phyloP scores from a whole-genome alignment of 2,329 filamentous ascomycete genomes.

The Calonectria crousiana region DNA sequence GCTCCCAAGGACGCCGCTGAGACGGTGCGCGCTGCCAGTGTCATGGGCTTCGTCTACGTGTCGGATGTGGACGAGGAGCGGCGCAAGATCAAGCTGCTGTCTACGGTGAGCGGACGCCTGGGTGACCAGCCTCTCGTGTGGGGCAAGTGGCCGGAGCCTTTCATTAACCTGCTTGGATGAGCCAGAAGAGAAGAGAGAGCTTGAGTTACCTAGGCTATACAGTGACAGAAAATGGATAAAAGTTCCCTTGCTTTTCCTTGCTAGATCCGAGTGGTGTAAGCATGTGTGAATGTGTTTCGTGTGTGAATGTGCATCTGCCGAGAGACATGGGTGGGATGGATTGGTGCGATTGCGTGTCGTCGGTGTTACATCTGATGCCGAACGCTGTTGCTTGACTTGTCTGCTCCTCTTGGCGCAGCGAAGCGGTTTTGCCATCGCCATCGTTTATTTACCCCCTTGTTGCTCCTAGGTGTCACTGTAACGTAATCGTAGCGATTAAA shows the following conservation, averaged over 20 bases:
- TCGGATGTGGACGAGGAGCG: slow-evolving; percentile 90
- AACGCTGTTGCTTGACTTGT: background rate
- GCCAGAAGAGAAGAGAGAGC: background rate
- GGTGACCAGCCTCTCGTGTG: slow-evolving; percentile 85
- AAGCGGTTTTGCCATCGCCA: background rate
- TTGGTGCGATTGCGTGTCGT: slow-evolving; percentile 8
- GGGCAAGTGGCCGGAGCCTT: slow-evolving; percentile 88
- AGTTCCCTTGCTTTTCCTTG: background rate
- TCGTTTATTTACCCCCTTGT: background rate
- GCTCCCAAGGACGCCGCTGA: slow-evolving; percentile 76
- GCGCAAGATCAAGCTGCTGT: slow-evolving; percentile 82
- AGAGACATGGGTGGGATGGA: slow-evolving; percentile 1
- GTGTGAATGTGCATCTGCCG: slow-evolving; percentile 18
- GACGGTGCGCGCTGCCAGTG: slow-evolving; percentile 81
- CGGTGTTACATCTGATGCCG: slow-evolving; percentile 14
- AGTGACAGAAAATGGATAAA: background rate
- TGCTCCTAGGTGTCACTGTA: background rate
- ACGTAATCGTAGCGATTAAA: background rate
- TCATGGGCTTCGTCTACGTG: slow-evolving; percentile 95
- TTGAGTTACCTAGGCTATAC: background rate
- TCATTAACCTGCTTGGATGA: slow-evolving; percentile 78
- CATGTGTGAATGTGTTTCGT: background rate
- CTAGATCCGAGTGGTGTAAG: background rate
- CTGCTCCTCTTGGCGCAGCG: slow-evolving; percentile 7
- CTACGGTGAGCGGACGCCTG: slow-evolving; percentile 85